phyloP scores from a whole-genome alignment of 345 rosid genomes.

The Citrus inodora region DNA sequence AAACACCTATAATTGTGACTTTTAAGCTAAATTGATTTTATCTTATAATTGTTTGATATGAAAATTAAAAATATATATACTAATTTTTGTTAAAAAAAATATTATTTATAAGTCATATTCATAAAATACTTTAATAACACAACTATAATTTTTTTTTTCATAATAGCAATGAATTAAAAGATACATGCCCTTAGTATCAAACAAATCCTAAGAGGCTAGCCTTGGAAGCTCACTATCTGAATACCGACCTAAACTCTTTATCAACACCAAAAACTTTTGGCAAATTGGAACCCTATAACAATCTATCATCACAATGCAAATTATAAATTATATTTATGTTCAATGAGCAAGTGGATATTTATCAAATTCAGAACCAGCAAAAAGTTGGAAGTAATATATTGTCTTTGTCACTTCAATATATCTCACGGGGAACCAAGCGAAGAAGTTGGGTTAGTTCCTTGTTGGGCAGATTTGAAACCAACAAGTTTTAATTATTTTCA shows the following conservation, averaged over 20 bases:
- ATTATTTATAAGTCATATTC: too few relatives aligned
- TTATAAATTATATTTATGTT: too few relatives aligned
- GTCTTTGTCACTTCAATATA: neutral
- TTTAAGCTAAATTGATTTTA: too few relatives aligned
- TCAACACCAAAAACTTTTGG: neutral
- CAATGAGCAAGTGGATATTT: neutral
- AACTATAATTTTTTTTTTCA: too few relatives aligned
- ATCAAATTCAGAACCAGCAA: neutral
- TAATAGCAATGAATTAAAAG: too few relatives aligned
- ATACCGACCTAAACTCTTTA: neutral
- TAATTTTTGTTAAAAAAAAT: too few relatives aligned
- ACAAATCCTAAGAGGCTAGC: neutral
- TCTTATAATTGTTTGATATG: too few relatives aligned
- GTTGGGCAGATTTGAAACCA: slow-evolving; percentile 15
- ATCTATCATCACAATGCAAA: neutral
- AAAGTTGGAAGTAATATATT: neutral
- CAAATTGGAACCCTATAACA: neutral
- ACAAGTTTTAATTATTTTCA: neutral
- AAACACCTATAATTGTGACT: too few relatives aligned
- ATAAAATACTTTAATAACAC: too few relatives aligned
- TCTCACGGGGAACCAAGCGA: neutral
- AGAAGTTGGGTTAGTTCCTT: neutral
- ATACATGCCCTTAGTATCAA: accelerated
- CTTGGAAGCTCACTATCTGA: neutral
- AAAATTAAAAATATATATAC: too few relatives aligned